These are phyloP conservation scores for Cafeteria roenbergensis DNA, from an alignment of 108 stramenopile species.

Conservation along the genomic window DNA sequence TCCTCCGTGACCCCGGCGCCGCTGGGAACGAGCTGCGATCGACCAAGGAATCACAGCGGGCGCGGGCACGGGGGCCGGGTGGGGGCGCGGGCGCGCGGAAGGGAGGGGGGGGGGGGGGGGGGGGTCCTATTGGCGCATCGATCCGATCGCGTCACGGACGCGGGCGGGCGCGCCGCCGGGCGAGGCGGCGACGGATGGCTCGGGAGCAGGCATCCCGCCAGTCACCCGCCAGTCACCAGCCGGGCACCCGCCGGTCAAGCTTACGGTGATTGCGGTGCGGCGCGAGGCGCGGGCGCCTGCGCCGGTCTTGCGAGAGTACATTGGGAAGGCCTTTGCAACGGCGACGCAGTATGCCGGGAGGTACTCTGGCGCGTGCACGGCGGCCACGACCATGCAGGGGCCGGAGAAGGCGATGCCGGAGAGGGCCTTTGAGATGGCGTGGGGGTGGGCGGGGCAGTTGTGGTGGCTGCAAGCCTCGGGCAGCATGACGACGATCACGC, in stretches of 20 bases:
- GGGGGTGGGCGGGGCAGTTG: neutral
- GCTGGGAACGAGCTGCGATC: no score
- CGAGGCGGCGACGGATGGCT: slow-evolving; percentile 25
- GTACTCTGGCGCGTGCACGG: neutral
- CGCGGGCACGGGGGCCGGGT: no score
- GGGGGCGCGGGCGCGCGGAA: no score
- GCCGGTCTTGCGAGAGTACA: slow-evolving; percentile 25
- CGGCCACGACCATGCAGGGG: neutral
- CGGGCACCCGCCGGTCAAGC: no score
- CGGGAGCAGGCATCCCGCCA: no score
- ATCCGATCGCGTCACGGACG: slow-evolving; percentile 13
- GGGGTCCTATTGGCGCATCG: no score
- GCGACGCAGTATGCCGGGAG: slow-evolving; percentile 9
- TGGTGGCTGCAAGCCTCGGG: neutral
- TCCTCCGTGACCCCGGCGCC: slow-evolving; percentile 30
- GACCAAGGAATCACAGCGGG: no score
- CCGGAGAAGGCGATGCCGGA: neutral
- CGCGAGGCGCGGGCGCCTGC: slow-evolving; percentile 12
- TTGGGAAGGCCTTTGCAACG: slow-evolving; percentile 28
- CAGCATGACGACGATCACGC: neutral
- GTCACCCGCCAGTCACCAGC: no score
- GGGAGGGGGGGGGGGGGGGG: no score
- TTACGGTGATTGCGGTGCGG: no score
- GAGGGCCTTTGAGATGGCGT: slow-evolving; percentile 6
- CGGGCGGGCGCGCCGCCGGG: slow-evolving; percentile 23